Conservation (phyloP, 2,329 filamentous ascomycete species). For the Fusarium albidum region DNA sequence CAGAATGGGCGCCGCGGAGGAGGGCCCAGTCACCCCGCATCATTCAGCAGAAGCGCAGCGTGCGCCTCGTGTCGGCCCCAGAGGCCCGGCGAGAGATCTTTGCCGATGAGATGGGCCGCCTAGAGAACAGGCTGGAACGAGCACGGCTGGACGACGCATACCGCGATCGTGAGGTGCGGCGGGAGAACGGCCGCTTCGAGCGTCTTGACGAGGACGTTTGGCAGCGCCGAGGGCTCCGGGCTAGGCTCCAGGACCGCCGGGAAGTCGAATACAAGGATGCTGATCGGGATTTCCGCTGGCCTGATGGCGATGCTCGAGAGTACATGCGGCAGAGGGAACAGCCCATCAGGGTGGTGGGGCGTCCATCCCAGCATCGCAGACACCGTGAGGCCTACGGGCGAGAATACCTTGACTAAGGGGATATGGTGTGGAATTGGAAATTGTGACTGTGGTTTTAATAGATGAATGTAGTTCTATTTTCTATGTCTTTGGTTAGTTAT, state of each 20-base stretch:
- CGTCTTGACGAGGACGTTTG: conserved; percentile 23
- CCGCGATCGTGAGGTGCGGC: conserved; percentile 9
- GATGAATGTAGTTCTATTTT: background rate
- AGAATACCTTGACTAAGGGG: conserved; percentile 1
- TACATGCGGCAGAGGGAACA: conserved; percentile 28
- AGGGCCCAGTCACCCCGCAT: conserved; percentile 26
- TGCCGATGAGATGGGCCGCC: conserved; percentile 6
- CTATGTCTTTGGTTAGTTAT: background rate
- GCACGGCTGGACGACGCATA: conserved; percentile 18
- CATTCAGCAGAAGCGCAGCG: conserved; percentile 19
- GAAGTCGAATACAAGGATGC: background rate
- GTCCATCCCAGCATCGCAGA: conserved; percentile 8
- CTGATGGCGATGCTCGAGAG: conserved; percentile 22
- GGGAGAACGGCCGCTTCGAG: conserved; percentile 27
- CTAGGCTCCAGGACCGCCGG: conserved; percentile 12
- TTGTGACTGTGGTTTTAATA: background rate
- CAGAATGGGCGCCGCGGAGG: conserved; percentile 6
- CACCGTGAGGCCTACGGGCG: background rate
- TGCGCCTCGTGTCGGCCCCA: conserved; percentile 29
- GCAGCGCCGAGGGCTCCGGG: conserved; percentile 15
- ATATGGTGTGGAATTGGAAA: background rate
- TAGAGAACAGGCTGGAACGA: conserved; percentile 27
- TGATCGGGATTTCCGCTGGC: conserved; percentile 25
- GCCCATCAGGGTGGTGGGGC: background rate
- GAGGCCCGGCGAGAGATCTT: conserved; percentile 27